Evolutionary conservation across 257 asterid species (phyloP).

Genomic region (Cinchona pubescens): DNA sequence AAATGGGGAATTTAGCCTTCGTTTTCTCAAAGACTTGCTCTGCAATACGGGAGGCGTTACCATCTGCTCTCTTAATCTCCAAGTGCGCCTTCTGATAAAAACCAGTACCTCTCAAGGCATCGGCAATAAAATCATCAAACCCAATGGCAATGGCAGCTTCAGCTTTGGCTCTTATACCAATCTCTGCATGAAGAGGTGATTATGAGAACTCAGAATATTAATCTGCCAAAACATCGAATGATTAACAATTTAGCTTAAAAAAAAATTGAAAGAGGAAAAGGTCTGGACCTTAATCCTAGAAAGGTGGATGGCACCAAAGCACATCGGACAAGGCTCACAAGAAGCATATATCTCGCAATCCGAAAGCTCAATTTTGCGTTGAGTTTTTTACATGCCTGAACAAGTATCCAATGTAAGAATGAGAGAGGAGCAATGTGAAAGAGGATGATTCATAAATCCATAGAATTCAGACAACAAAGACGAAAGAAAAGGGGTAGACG

Average conservation of each 20-base stretch:
- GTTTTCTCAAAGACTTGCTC: slow-evolving; percentile 98
- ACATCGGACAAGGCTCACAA: slow-evolving; percentile 97
- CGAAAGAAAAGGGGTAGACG: not conserved
- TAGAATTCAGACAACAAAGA: not conserved
- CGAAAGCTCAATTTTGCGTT: slow-evolving; percentile 80
- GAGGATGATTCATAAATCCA: not conserved
- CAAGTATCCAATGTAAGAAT: slow-evolving; percentile 11
- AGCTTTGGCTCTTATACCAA: slow-evolving; percentile 92
- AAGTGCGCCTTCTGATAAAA: slow-evolving; percentile 79
- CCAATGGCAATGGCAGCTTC: slow-evolving; percentile 98
- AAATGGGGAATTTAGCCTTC: slow-evolving; percentile 70
- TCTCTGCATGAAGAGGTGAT: slow-evolving; percentile 47
- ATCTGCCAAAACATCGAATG: not conserved
- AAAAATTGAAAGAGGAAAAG: not conserved
- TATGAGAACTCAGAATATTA: not conserved
- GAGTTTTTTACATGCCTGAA: slow-evolving; percentile 96
- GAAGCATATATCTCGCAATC: slow-evolving; percentile 98
- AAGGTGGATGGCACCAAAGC: slow-evolving; percentile 98
- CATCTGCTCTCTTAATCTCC: slow-evolving; percentile 88
- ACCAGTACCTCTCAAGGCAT: slow-evolving; percentile 93
- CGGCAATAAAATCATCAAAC: slow-evolving; percentile 93
- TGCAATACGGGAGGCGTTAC: slow-evolving; percentile 65
- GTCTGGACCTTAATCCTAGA: slow-evolving; percentile 74
- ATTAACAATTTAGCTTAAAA: not conserved
- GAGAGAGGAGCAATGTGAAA: not conserved